Evolutionary conservation across 257 asterid species (phyloP), one percentile per base, ranked within the genome.

Genomic region (Ilex aquifolium): DNA sequence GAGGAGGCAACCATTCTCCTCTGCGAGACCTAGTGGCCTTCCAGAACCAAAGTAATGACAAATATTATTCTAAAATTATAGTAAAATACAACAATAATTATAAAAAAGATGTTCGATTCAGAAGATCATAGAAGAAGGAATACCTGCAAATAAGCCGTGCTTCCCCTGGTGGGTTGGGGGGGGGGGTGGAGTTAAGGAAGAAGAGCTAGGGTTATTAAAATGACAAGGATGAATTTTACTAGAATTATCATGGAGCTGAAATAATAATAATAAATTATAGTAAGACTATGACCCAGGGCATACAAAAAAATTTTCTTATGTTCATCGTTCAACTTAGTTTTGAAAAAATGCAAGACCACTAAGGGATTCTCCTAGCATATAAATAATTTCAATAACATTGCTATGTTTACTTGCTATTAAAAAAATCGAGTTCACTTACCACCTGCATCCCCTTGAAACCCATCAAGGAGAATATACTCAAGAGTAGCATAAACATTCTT

Each of bases 111-210:
- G 10, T 59, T 53, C 46, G 32, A 21, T 44, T 31, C 10, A 65
- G 44, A 32, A 40, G 9, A 31, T 21, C 40, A 58, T 42, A 21
- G 31, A 42, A 59, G 63, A 61, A 13, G 44, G n/a, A 74, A 60
- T 71, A 88, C 96, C 96, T 86, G 84, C 92, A 86, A 67, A 86
- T 75, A 51, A 88, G 68, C 21, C 82, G 75, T 49, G 84, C 87
- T 67, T 88, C 95, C 3, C 93, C 96, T 88, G 58, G 59, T 62
- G 65, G 13, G 61, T 53, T 32, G 53, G 57, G 40, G 17, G 9
- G 68, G 49, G 61, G 72, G 58, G n/a, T n/a, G n/a, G 44, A 51
- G 61, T 52, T 63, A 57, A 58, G 65, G 54, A 52, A 46, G n/a
- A 10, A 46, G 14, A 12, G 52, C 10, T 46, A 46, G 52, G 13